Percentiles rank a stretch among this genome's conserved stretches.
Evolutionary conservation across 306 rosid genomes (phyloP).

Genomic region (Cercis canadensis): DNA sequence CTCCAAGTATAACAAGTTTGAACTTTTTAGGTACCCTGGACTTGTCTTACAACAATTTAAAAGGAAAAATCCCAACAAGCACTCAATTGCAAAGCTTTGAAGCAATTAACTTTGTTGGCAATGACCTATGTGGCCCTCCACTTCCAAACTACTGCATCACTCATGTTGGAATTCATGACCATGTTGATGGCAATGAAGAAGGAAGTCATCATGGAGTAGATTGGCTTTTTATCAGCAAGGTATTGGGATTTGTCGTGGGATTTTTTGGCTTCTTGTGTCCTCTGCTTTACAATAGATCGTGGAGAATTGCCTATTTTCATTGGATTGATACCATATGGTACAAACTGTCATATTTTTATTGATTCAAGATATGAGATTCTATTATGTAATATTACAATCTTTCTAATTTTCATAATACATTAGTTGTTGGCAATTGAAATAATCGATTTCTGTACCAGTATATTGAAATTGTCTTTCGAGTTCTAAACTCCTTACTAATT

Average conservation of each 20-base stretch:
- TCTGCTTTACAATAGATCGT: too few relatives aligned
- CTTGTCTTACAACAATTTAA: constrained; percentile 23
- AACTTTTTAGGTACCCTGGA: constrained; percentile 19
- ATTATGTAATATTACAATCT: too few relatives aligned
- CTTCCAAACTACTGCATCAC: neutral
- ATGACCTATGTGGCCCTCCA: constrained; percentile 23
- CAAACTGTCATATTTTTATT: neutral
- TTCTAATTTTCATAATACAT: too few relatives aligned
- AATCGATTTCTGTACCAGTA: too few relatives aligned
- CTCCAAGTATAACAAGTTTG: constrained; percentile 8
- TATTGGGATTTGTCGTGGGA: constrained; percentile 7
- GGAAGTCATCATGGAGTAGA: neutral
- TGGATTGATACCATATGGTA: constrained; percentile 19
- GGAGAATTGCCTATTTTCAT: constrained; percentile 57
- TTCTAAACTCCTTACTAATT: too few relatives aligned
- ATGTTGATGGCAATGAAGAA: neutral
- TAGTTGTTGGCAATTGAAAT: too few relatives aligned
- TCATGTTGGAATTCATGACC: neutral
- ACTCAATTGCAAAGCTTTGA: constrained; percentile 28
- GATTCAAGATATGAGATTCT: too few relatives aligned
- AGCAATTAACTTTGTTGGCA: constrained; percentile 21
- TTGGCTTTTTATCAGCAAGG: neutral
- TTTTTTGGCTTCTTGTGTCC: neutral
- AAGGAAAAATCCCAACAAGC: constrained; percentile 23
- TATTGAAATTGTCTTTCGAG: too few relatives aligned